Conservation (phyloP, 352 stramenopile genomes). For the Pythium utonaiense region DNA sequence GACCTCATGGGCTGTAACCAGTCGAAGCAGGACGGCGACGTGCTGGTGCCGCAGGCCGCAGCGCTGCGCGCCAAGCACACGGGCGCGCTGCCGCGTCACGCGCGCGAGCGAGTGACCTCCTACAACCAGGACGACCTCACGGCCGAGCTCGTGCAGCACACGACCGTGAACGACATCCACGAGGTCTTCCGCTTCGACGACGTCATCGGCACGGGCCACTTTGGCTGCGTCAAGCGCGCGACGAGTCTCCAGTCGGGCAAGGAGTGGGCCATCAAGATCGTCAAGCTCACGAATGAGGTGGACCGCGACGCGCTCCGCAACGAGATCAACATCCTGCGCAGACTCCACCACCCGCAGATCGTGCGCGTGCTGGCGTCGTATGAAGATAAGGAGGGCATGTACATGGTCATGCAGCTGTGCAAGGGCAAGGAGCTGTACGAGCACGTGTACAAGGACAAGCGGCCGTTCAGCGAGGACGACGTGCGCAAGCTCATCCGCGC, state of each 20-base stretch:
- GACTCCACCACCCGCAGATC: conserved; percentile 79
- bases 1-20: conserved; percentile 54
- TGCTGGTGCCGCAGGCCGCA: conserved; percentile 35
- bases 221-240: conserved; percentile 64
- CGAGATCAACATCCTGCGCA: conserved; percentile 74
- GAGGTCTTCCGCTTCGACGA: conserved; percentile 60
- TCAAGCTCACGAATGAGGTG: conserved; percentile 64
- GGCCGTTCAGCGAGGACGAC: conserved; percentile 60
- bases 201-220: conserved; percentile 69
- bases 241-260: conserved; percentile 61
- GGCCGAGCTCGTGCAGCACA: conserved; percentile 76
- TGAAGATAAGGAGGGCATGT: conserved; percentile 77
- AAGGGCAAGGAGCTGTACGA: conserved; percentile 81
- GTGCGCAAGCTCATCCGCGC: conserved; percentile 59
- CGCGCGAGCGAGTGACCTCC: conserved; percentile 34
- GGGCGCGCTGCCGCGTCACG: conserved; percentile 3
- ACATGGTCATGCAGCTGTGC: conserved; percentile 87
- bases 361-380: conserved; percentile 76
- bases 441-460: conserved; percentile 64
- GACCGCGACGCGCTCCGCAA: conserved; percentile 74
- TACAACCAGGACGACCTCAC: conserved; percentile 58
- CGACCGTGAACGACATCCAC: conserved; percentile 59
- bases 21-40: conserved; percentile 40
- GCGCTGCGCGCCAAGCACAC: conserved; percentile 10
- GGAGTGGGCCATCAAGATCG: conserved; percentile 75